Evolutionary conservation across 176 grass and related monocot species (phyloP).

Genomic region (Hsuehochloa calcarea): DNA sequence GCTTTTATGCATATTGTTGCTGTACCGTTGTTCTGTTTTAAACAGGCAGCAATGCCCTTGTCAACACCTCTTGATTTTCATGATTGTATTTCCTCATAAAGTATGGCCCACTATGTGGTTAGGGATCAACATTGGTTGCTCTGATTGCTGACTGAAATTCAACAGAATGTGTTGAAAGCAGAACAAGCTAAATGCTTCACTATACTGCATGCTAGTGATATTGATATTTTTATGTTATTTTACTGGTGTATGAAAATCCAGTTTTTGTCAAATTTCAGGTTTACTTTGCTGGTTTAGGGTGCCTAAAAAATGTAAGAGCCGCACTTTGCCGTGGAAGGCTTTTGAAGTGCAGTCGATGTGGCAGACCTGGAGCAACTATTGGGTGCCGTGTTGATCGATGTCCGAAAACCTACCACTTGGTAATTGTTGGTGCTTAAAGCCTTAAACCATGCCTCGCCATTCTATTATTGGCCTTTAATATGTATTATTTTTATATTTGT

Average conservation of each 20-base stretch:
- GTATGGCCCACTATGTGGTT: constrained; percentile 4
- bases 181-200: constrained; percentile 3
- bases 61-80: background rate
- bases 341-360: constrained; percentile 94
- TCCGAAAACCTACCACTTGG: constrained; percentile 97
- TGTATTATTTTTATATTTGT: constrained; percentile 34
- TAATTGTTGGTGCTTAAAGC: constrained; percentile 37
- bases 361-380: constrained; percentile 91
- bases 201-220: constrained; percentile 22
- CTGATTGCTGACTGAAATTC: constrained; percentile 4
- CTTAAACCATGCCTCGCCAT: background rate
- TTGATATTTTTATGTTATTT: constrained; percentile 5
- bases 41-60: constrained; percentile 7
- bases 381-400: constrained; percentile 94
- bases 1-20: background rate
- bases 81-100: constrained; percentile 9
- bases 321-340: constrained; percentile 83
- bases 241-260: constrained; percentile 9
- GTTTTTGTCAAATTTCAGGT: constrained; percentile 69
- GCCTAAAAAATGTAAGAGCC: constrained; percentile 92
- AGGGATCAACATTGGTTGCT: constrained; percentile 12
- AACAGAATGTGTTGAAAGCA: constrained; percentile 25
- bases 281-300: constrained; percentile 96
- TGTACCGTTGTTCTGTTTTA: constrained; percentile 22
- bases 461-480: constrained; percentile 25